Evolutionary conservation across 2,329 filamentous ascomycete species (phyloP).

Genomic region (Fusarium coffeatum): DNA sequence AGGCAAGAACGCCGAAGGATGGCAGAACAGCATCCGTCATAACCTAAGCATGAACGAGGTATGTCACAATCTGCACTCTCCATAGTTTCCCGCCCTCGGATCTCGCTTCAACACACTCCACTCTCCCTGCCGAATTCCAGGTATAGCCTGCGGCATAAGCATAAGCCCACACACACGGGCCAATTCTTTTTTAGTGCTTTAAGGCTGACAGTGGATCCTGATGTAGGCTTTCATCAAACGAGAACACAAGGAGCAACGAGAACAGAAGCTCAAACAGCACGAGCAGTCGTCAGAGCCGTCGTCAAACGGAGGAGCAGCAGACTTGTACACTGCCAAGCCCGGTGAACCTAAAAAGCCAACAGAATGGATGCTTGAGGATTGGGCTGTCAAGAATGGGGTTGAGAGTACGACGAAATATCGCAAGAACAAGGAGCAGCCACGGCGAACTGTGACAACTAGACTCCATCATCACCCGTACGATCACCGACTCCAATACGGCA

Average conservation of each 20-base stretch:
- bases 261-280: background rate
- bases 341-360: constrained; percentile 71
- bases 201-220: constrained; percentile 32
- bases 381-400: constrained; percentile 77
- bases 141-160: constrained; percentile 22
- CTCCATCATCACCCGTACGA: constrained; percentile 28
- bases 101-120: constrained; percentile 11
- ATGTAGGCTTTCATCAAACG: constrained; percentile 58
- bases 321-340: constrained; percentile 15
- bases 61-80: constrained; percentile 49
- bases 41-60: constrained; percentile 97
- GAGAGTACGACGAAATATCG: constrained; percentile 87
- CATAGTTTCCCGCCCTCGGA: constrained; percentile 26
- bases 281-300: constrained; percentile 43
- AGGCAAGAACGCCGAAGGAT: constrained; percentile 68
- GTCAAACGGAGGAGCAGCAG: constrained; percentile 6
- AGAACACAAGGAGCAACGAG: constrained; percentile 33
- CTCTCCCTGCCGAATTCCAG: constrained; percentile 9
- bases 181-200: constrained; percentile 16
- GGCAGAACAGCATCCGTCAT: constrained; percentile 96
- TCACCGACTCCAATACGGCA: constrained; percentile 37
- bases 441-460: constrained; percentile 37
- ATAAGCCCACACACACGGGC: constrained; percentile 21
- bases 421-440: constrained; percentile 56
- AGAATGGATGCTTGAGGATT: constrained; percentile 80